Evolutionary conservation across 2,329 filamentous ascomycete species (phyloP).

Genomic region (Xenoacremonium recifei): DNA sequence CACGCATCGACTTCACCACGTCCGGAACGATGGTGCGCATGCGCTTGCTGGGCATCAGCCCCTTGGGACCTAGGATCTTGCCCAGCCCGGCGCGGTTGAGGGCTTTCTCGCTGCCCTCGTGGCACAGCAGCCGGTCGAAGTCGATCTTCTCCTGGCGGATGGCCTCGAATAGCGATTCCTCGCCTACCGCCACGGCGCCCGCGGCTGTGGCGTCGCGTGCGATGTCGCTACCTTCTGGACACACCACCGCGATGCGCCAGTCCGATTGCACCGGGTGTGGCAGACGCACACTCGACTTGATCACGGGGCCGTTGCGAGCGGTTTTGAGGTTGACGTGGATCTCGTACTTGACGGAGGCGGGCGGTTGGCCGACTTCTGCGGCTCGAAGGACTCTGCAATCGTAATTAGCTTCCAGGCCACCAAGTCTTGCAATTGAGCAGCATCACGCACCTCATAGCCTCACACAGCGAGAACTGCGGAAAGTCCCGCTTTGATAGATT

Average conservation of each 20-base stretch:
- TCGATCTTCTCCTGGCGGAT: constrained; percentile 73
- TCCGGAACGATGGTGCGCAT: constrained; percentile 85
- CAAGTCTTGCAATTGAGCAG: background rate
- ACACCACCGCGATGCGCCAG: constrained; percentile 85
- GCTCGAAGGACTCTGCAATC: constrained; percentile 77
- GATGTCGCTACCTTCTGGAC: constrained; percentile 73
- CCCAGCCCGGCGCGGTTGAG: constrained; percentile 80
- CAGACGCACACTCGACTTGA: constrained; percentile 84
- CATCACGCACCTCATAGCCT: constrained; percentile 76
- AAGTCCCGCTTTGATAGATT: constrained; percentile 62
- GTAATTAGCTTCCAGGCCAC: constrained; percentile 2
- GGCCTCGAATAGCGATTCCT: constrained; percentile 79
- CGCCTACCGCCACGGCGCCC: constrained; percentile 80
- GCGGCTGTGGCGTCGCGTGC: constrained; percentile 72
- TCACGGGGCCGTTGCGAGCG: constrained; percentile 78
- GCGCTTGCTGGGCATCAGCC: constrained; percentile 89
- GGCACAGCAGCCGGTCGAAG: constrained; percentile 88
- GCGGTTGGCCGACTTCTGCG: constrained; percentile 81
- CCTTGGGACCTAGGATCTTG: constrained; percentile 79
- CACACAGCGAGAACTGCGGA: constrained; percentile 74
- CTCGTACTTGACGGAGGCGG: constrained; percentile 80
- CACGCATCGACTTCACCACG: constrained; percentile 70
- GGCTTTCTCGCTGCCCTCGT: constrained; percentile 72
- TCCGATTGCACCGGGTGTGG: constrained; percentile 90
- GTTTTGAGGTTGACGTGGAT: constrained; percentile 80